Evolutionary conservation across 768 basidiomycete genomes (phyloP), one percentile per base, ranked within the genome.

Genomic region (Leccinellum albellum): DNA sequence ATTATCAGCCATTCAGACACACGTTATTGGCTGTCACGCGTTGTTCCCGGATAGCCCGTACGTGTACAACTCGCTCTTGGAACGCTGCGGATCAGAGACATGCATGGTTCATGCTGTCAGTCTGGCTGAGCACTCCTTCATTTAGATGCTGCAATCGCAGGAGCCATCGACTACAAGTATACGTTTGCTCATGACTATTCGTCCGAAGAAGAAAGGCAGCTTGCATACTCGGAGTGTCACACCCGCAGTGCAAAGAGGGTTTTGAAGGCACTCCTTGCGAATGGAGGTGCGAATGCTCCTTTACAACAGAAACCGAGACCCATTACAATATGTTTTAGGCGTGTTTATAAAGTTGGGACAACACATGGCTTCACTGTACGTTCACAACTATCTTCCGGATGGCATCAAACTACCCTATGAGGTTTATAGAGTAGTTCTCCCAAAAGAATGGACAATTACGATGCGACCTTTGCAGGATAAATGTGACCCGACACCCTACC

Each of bases 291-390:
- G 80, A 70, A 48, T 46, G 3, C 23, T 56, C 28, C 51, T 15
- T 51, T 26, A 37, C 29, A 44, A 21, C 56, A n/a, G 14, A 13
- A 23, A 20, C 10, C 50, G 24, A 54, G 56, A 20, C 21, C 29
- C 37, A 52, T 17, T 6, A 29, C 7, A 20, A 50, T 24, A 40
- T 52, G 14, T 42, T 57, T 6, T 56, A 86, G 89, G 89, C 17
- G 82, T 94, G 23, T 93, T 90, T 70, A 91, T 94, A 65, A 92
- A 94, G 68, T 71, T 93, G 64, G 97, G 95, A 2, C 96, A 99
- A 62, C 89, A 86, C 77, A 87, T 88, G 75, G 90, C 89, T 68
- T 88, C 76, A 68, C 78, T 70, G 76, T 91, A 59, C 64, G 80
- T 75, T 52, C 49, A 12, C 6, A 32, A 9, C 17, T 14, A 2